Evolutionary conservation across 75 land plant genomes (phyloP), one percentile per base, ranked within the genome.

Genomic region (Cryptomeria japonica): DNA sequence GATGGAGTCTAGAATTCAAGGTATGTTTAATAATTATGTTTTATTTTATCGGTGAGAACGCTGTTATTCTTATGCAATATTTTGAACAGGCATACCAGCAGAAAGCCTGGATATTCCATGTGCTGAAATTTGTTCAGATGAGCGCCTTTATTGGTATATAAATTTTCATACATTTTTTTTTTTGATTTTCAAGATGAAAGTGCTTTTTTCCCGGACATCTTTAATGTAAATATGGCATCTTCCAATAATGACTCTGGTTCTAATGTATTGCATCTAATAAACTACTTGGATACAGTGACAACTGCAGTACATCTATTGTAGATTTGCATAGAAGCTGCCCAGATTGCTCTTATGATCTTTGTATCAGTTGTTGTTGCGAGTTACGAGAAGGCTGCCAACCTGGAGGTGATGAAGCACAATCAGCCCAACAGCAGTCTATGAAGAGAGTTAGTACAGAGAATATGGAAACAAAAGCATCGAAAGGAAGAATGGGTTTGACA

Each of bases 271-370:
- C 15, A 38, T 14, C 64, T 84, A 28, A 83, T 85, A n/a, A 19
- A 19, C 36, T 83, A 11, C 16, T 55, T 73, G 87, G 47, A n/a
- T 68, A 49, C 96, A 97, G 99, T 92, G 92, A 92, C 86, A 93
- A 90, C 75, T 97, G 99, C 92, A 92, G 90, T 82, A 93, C 91
- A 58, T 93, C 93, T 1, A 92, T 97, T 88, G 92, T 92, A 56
- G 96, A 96, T 90, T 91, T 91, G 84, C 93, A 93, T 56, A 90
- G 97, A 90, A 95, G 92, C 87, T 97, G 99, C 88, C 78, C 93
- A 84, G 90, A 84, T 28, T 97, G 99, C 88, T 89, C 90, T 18
- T 96, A 92, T 88, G 92, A 91, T 77, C 89, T 97, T 44, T 97
- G 99, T 90, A 86, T 95, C 84, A 91, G 89, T 83, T 97, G 99